These are phyloP conservation scores for Thoreauomyces humboldtii DNA, from an alignment of 192 early-diverging fungal genomes.

Conservation along the genomic window DNA sequence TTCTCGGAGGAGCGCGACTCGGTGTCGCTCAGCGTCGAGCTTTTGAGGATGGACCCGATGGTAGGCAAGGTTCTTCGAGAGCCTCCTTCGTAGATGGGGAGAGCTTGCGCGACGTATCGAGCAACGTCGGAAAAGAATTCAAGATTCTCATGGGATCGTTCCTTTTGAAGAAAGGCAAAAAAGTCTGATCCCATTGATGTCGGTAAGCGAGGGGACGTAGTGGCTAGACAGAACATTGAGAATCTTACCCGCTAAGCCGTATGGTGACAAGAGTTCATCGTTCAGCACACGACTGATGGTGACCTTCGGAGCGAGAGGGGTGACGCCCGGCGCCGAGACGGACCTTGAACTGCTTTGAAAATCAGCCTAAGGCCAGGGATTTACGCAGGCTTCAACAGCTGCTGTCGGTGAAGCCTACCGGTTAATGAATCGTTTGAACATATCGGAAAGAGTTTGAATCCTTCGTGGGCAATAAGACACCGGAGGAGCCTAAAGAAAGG, in stretches of 20 bases:
- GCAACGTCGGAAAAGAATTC: conserved; percentile 11
- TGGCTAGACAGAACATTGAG: neutral
- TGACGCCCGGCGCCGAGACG: no score
- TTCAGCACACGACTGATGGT: conserved; percentile 2
- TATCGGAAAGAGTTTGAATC: no score
- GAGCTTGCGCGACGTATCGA: neutral
- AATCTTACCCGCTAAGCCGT: conserved; percentile 1
- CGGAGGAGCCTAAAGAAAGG: no score
- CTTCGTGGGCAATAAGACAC: no score
- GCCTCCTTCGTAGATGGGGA: neutral
- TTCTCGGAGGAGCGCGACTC: neutral
- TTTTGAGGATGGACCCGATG: neutral
- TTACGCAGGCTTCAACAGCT: no score
- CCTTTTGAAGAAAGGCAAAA: conserved; percentile 11
- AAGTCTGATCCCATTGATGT: conserved; percentile 9
- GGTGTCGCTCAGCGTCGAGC: neutral
- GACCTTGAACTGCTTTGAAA: no score
- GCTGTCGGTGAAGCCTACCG: no score
- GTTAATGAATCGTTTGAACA: no score
- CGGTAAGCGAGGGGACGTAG: neutral
- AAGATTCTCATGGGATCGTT: conserved; percentile 17
- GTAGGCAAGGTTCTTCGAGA: neutral
- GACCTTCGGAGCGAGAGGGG: conserved; percentile 2
- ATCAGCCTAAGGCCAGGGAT: no score
- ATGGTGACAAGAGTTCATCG: conserved; percentile 13